Evolutionary conservation across 164 flowering plant genomes (phyloP), one percentile per base, ranked within the genome.

Genomic region (Stephania yunnanensis): DNA sequence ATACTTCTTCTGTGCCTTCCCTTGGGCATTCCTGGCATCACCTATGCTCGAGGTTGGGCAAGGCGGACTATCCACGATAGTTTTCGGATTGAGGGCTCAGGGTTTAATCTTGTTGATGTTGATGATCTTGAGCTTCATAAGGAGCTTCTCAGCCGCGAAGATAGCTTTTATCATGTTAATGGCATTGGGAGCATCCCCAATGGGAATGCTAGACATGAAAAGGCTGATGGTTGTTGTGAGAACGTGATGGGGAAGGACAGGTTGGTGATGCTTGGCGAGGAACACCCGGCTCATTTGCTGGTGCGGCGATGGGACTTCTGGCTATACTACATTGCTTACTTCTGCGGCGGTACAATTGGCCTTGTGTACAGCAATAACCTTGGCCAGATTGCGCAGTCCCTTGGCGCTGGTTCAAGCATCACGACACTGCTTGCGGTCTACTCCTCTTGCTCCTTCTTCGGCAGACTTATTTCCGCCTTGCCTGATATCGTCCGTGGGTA

Each of bases 321-420:
- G 99, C 77, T 95, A 1, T 95, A 95, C 82, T 95, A 87, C 74
- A 3, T 87, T 66, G 92, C 92, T 0, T 93, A 95, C 55, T 89
- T 95, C 66, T 92, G 98, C 78, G 99, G 98, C n/a, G 99, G 93
- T 1, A 95, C 99, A 1, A 84, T 95, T 71, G 99, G 99, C n/a
- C 78, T 95, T 36, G 98, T 95, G 2, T 93, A 93, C 78, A 93
- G 98, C 71, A 95, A 95, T 83, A 95, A 93, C 78, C 80, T 95
- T 13, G 99, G 98, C 1, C 98, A 95, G 87, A 91, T 95, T 53
- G 88, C 97, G 1, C 91, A 93, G 79, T 95, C 98, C 0, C 89
- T 91, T 8, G 94, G 94, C 0, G 78, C 79, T 25, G 74, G 83
- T 46, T 75, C 87, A 0, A 73, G 79, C 55, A 90, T 91, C 7